phyloP scores from a whole-genome alignment of 31 red algal species.

The Odonthalia washingtoniensis region DNA sequence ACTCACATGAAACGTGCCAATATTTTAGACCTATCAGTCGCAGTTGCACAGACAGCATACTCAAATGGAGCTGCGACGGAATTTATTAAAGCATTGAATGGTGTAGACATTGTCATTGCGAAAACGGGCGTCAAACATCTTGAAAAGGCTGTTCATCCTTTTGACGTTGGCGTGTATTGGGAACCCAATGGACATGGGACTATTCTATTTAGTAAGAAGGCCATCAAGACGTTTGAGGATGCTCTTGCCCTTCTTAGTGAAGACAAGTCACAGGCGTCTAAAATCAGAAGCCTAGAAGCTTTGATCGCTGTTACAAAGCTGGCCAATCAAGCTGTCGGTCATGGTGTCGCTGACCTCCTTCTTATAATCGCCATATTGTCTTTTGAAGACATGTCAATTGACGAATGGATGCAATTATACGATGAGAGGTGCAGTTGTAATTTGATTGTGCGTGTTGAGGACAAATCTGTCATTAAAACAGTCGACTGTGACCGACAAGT shows the following conservation, averaged over 20 bases:
- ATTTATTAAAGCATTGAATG: conserved; percentile 45
- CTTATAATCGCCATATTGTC: conserved; percentile 74
- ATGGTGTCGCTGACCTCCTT: conserved; percentile 92
- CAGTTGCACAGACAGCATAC: conserved; percentile 94
- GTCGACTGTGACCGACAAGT: conserved; percentile 79
- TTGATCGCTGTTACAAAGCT: conserved; percentile 58
- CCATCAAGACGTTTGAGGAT: conserved; percentile 19
- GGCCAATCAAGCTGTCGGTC: conserved; percentile 96
- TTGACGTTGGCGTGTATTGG: conserved; percentile 99
- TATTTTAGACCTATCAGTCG: conserved; percentile 59
- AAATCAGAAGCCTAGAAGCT: conserved; percentile 33
- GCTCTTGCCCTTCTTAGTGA: conserved; percentile 1
- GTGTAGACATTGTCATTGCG: conserved; percentile 79
- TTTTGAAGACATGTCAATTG: conserved; percentile 51
- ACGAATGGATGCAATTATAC: conserved; percentile 77
- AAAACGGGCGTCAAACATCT: conserved; percentile 95
- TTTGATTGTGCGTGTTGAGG: conserved; percentile 65
- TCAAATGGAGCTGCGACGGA: conserved; percentile 93
- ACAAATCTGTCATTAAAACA: conserved; percentile 77
- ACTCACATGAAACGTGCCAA: conserved; percentile 32
- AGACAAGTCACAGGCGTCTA: neutral
- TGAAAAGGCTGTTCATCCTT: conserved; percentile 77
- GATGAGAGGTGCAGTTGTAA: conserved; percentile 76
- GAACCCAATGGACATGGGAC: conserved; percentile 99
- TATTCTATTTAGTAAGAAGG: conserved; percentile 72